These are phyloP conservation scores for Hypoxylon sp. DNA, from an alignment of 2,329 filamentous ascomycete genomes.

Conservation along the genomic window DNA sequence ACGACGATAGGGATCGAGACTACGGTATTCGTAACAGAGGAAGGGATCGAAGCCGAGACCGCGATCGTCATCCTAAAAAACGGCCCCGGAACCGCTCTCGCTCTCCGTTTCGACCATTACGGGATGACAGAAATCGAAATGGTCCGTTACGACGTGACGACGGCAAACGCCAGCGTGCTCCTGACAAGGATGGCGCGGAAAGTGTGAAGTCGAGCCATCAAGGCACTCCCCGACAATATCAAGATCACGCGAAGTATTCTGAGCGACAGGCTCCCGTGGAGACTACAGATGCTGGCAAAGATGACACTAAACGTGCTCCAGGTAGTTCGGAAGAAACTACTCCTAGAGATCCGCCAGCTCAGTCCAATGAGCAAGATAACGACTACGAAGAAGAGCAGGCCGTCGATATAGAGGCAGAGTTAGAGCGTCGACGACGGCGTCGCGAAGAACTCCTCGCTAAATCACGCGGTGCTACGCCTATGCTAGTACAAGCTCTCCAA, in stretches of 20 bases:
- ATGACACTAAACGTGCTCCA: conserved; percentile 78
- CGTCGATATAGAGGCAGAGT: conserved; percentile 85
- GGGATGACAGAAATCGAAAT: conserved; percentile 50
- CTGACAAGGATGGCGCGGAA: conserved; percentile 52
- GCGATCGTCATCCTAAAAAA: conserved; percentile 65
- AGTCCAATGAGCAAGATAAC: conserved; percentile 56
- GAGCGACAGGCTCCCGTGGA: conserved; percentile 73
- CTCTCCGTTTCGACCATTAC: conserved; percentile 51
- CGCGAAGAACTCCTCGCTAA: conserved; percentile 89
- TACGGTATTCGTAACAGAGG: conserved; percentile 52
- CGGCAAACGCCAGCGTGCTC: conserved; percentile 46
- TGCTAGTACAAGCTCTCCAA: conserved; percentile 82
- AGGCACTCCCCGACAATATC: conserved; percentile 62
- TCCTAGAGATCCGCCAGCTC: conserved; percentile 45
- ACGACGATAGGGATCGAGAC: conserved; percentile 67
- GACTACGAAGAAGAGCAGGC: conserved; percentile 70
- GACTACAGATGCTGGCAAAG: conserved; percentile 70
- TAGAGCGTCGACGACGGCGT: conserved; percentile 86
- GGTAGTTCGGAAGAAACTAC: conserved; percentile 65
- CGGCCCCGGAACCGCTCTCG: conserved; percentile 64
- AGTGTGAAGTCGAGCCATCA: conserved; percentile 63
- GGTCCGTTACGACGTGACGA: conserved; percentile 48
- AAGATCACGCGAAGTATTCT: conserved; percentile 71
- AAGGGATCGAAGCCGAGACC: conserved; percentile 51
- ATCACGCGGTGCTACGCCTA: conserved; percentile 79